Conservation (phyloP, 2,329 filamentous ascomycete genomes). For the Fusarium sp. region DNA sequence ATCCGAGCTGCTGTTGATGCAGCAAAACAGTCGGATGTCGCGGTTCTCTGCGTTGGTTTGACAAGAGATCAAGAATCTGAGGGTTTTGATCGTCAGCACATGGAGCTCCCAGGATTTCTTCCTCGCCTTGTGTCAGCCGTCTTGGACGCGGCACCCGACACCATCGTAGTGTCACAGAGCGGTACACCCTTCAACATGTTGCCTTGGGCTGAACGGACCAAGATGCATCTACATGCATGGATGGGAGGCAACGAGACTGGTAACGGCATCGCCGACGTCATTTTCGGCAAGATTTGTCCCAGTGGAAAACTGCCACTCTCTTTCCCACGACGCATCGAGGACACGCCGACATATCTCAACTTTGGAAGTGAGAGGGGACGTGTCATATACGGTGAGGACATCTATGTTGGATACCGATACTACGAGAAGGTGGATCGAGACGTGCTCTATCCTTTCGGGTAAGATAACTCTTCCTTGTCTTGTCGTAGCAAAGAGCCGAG, state of each 20-base stretch:
- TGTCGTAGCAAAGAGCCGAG: too few species aligned
- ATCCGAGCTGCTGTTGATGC: not conserved
- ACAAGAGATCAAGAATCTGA: conserved; percentile 17
- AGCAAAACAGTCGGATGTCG: not conserved
- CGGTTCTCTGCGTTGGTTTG: conserved; percentile 4
- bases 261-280: conserved; percentile 18
- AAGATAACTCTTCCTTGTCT: not conserved
- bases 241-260: conserved; percentile 16
- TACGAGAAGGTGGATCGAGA: conserved; percentile 6
- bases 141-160: not conserved
- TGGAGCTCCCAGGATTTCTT: conserved; percentile 1
- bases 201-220: conserved; percentile 2
- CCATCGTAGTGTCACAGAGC: conserved; percentile 5
- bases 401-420: conserved; percentile 22
- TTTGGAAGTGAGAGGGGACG: conserved; percentile 10
- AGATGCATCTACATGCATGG: conserved; percentile 11
- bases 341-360: conserved; percentile 15
- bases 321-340: conserved; percentile 11
- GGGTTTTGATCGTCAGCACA: conserved; percentile 14
- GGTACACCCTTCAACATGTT: conserved; percentile 19
- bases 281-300: conserved; percentile 10
- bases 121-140: not conserved
- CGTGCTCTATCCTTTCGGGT: conserved; percentile 15
- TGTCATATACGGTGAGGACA: conserved; percentile 14
- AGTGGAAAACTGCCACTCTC: conserved; percentile 16